Base-by-base conservation (phyloP, 208 protist species). In the Leishmania turanica region DNA sequence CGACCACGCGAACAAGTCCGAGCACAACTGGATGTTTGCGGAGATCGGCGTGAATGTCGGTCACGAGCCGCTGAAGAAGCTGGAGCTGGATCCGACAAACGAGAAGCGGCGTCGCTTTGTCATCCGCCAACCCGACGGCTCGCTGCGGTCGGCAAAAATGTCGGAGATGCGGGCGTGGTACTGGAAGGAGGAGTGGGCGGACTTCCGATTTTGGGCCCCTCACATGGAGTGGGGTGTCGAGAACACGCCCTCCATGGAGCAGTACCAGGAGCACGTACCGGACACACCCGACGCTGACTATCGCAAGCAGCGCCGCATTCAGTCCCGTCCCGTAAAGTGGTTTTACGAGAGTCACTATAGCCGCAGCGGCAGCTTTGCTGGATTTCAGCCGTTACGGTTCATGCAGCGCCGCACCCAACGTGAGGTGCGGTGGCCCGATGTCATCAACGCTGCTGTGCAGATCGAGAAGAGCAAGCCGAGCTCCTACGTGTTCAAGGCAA, bases 151-250 rank as follows among this genome's bases (percentile, higher is more conserved):
- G 21, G 96, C 96, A 64, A 98, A 98, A 84, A 98, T 97, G 95
- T 98, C 95, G n/a, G 96, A 98, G 83, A 98, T 98, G 93, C 94
- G 95, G 37, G 95, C 95, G 45, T 98, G 95, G 94, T 98, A 98
- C 87, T 98, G 96, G 96, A 98, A 98, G 88, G 96, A 98, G 86
- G 93, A 98, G 86, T 98, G 96, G 96, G 96, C 96, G 15, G 96
- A 98, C 89, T 98, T 98, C 79, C 94, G 96, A 72, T 98, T 98
- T 88, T 98, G 96, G 94, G 96, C 92, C 9, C 96, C 96, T 11
- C 94, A 98, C 87, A 98, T 98, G 96, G 94, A 97, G 84, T 98
- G 96, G 94, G 96, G 96, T 64, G 91, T 97, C 70, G 96, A 98
- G 74, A 97, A 97, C 84, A 98, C 95, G 49, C 92, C 93, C 31